A percentile compares a stretch with the other conserved stretches of the same genome.
phyloP scores from a whole-genome alignment of 495 filamentous ascomycete species.

The Arthonia radiata region DNA sequence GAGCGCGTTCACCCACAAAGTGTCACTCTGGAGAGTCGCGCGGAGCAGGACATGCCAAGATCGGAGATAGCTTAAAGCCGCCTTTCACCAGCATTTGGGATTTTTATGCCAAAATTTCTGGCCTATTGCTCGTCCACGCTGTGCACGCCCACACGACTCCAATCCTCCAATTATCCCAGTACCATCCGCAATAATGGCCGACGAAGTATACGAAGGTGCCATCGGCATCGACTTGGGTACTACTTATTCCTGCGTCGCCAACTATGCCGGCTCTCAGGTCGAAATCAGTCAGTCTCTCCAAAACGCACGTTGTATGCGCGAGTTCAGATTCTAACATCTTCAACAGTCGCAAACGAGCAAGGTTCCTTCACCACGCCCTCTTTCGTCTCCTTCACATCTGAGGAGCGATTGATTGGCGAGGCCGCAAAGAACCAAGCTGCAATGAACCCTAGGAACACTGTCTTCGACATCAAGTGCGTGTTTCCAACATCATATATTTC shows the following conservation, averaged over 20 bases:
- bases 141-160: too few relatives aligned
- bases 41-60: too few relatives aligned
- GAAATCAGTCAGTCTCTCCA: conserved; percentile 76
- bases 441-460: conserved; percentile 92
- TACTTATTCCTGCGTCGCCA: conserved; percentile 98
- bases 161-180: too few relatives aligned
- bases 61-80: too few relatives aligned
- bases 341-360: conserved; percentile 92
- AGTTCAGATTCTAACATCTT: conserved; percentile 5
- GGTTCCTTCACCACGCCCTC: conserved; percentile 96
- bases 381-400: conserved; percentile 96
- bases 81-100: too few relatives aligned
- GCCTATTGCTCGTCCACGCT: too few relatives aligned
- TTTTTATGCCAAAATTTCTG: too few relatives aligned
- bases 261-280: conserved; percentile 96
- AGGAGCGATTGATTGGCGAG: conserved; percentile 95
- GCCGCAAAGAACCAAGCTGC: conserved; percentile 98
- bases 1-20: too few relatives aligned
- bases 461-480: conserved; percentile 97
- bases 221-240: conserved; percentile 99
- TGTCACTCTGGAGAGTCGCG: too few relatives aligned
- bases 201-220: conserved; percentile 96
- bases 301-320: too few relatives aligned
- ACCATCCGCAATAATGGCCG: too few relatives aligned
- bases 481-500: conserved; percentile 30